A percentile compares a stretch with the other conserved stretches of the same genome.
phyloP scores from a whole-genome alignment of 768 basidiomycete species.

The Rhodocollybia butyracea region DNA sequence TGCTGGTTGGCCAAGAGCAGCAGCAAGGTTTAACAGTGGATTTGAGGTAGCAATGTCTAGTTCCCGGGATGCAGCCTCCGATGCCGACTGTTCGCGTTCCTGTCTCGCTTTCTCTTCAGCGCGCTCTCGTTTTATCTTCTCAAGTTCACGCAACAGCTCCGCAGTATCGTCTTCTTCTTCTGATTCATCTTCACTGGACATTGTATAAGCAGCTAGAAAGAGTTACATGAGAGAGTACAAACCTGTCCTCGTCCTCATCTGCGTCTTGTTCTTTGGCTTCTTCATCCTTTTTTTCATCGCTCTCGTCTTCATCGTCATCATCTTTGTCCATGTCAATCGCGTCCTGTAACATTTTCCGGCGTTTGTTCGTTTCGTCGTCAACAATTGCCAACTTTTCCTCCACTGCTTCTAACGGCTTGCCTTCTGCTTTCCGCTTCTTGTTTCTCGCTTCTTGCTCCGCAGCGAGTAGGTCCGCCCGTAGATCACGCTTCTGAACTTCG shows the following conservation, averaged over 20 bases:
- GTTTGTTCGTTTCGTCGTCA: constrained; percentile 71
- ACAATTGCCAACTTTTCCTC: constrained; percentile 42
- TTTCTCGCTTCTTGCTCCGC: constrained; percentile 88
- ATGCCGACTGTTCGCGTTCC: constrained; percentile 71
- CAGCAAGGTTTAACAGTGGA: constrained; percentile 87
- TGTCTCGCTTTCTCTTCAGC: constrained; percentile 87
- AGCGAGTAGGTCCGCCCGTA: constrained; percentile 75
- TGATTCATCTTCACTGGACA: constrained; percentile 36
- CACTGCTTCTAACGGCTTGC: constrained; percentile 22
- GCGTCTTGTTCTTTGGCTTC: constrained; percentile 34
- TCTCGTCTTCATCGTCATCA: constrained; percentile 73
- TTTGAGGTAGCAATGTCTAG: constrained; percentile 84
- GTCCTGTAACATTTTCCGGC: constrained; percentile 84
- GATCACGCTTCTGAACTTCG: constrained; percentile 77
- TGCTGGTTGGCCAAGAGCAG: constrained; percentile 78
- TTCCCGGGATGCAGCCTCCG: constrained; percentile 61
- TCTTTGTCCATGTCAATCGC: constrained; percentile 88
- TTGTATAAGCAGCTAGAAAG: neutral
- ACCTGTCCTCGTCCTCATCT: constrained; percentile 42
- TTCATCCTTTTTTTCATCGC: constrained; percentile 32
- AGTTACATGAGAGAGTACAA: constrained; percentile 24
- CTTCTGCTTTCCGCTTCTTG: constrained; percentile 91
- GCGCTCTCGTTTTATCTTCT: constrained; percentile 95
- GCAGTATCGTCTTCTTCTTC: constrained; percentile 77
- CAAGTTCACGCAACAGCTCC: constrained; percentile 84